Evolutionary conservation across 2,329 filamentous ascomycete genomes (phyloP).

Genomic region (Grosmannia clavigera): DNA sequence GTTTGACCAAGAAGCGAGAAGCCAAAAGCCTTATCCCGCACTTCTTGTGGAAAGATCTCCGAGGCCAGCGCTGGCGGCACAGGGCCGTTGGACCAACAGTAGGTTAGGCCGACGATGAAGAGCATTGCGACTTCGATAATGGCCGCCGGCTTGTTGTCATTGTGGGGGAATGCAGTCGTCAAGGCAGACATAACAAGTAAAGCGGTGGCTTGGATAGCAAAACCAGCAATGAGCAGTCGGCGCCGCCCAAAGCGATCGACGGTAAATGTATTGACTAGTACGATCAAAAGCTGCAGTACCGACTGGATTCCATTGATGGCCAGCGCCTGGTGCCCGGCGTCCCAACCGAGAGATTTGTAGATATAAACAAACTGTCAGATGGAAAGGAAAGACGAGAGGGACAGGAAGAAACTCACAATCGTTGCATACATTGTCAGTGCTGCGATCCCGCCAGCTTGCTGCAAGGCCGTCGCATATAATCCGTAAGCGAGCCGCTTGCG

Average conservation of each 20-base stretch:
- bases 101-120: conserved; percentile 28
- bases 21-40: conserved; percentile 4
- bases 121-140: conserved; percentile 28
- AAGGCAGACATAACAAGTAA: neutral
- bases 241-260: conserved; percentile 22
- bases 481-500: conserved; percentile 3
- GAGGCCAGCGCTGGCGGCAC: conserved; percentile 1
- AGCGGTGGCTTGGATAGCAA: conserved; percentile 1
- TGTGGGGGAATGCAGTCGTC: neutral
- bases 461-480: neutral
- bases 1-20: conserved; percentile 2
- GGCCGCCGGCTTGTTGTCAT: conserved; percentile 24
- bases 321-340: neutral
- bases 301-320: conserved; percentile 5
- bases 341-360: conserved; percentile 4
- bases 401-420: neutral
- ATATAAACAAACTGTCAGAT: neutral
- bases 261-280: conserved; percentile 31
- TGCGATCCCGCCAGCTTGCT: conserved; percentile 3
- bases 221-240: conserved; percentile 23
- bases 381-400: no score
- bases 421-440: conserved; percentile 2
- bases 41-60: conserved; percentile 3
- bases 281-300: conserved; percentile 28
- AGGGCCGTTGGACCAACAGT: conserved; percentile 16